These are phyloP conservation scores for Dictyostelium brefeldianum DNA, from an alignment of 78 protist species.

Conservation along the genomic window DNA sequence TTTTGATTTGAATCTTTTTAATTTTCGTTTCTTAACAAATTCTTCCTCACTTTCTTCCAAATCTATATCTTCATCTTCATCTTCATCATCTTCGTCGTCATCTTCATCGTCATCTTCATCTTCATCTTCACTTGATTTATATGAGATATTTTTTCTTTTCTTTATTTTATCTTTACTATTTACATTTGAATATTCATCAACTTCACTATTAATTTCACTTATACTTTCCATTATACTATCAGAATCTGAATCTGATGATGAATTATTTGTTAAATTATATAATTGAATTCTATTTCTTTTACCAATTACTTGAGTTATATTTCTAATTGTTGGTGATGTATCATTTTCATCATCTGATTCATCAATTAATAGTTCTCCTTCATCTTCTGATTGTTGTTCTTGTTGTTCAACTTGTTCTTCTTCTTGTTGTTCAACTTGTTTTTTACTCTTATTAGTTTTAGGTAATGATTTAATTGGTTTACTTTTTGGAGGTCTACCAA, in stretches of 20 bases:
- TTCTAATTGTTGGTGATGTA: neutral
- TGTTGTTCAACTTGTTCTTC: neutral
- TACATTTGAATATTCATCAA: no score
- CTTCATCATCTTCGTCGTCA: no score
- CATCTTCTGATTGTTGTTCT: neutral
- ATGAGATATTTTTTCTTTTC: no score
- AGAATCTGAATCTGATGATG: neutral
- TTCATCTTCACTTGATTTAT: no score
- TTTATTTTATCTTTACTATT: no score
- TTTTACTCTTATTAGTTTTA: neutral
- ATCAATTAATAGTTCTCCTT: neutral
- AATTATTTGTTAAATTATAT: neutral
- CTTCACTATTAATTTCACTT: no score
- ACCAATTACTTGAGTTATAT: neutral
- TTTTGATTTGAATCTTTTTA: neutral
- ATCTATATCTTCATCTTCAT: no score
- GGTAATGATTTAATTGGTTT: neutral
- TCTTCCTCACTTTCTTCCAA: neutral
- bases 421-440: neutral
- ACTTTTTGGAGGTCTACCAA: slow-evolving; percentile 21
- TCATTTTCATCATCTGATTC: neutral
- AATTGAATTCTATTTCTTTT: neutral
- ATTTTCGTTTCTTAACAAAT: neutral
- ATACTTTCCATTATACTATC: neutral
- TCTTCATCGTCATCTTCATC: no score